phyloP scores from a whole-genome alignment of 768 basidiomycete species.

The Suillus variegatus region DNA sequence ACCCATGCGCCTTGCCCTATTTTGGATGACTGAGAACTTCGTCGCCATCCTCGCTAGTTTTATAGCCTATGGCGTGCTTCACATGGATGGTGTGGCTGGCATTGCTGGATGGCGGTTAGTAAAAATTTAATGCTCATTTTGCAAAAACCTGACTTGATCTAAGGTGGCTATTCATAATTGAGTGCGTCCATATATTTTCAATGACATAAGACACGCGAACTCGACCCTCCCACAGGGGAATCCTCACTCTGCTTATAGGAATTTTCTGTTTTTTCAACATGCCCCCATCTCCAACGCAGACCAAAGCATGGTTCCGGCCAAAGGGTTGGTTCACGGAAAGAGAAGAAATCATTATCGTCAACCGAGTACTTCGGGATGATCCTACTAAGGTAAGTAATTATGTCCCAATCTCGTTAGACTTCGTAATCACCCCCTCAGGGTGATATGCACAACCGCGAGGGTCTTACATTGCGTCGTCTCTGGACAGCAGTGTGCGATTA shows the following conservation, averaged over 20 bases:
- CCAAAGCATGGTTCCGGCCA: constrained; percentile 56
- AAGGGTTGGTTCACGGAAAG: constrained; percentile 66
- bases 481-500: constrained; percentile 61
- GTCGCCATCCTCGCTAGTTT: constrained; percentile 53
- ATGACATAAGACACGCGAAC: constrained; percentile 40
- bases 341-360: constrained; percentile 62
- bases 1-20: constrained; percentile 54
- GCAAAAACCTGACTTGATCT: background rate
- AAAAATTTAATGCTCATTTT: background rate
- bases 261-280: constrained; percentile 56
- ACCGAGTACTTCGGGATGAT: constrained; percentile 63
- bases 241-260: constrained; percentile 54
- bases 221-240: constrained; percentile 33
- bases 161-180: constrained; percentile 60
- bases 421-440: constrained; percentile 33
- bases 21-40: constrained; percentile 53
- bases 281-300: constrained; percentile 63
- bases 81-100: constrained; percentile 55
- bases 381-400: constrained; percentile 52
- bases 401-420: background rate
- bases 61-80: constrained; percentile 61
- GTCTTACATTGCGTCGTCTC: constrained; percentile 46
- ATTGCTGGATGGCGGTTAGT: constrained; percentile 52
- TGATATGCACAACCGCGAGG: constrained; percentile 74
- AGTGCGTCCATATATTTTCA: constrained; percentile 44